Evolutionary conservation across 768 basidiomycete genomes (phyloP).

Genomic region (Porpolomopsis calyptriformis): DNA sequence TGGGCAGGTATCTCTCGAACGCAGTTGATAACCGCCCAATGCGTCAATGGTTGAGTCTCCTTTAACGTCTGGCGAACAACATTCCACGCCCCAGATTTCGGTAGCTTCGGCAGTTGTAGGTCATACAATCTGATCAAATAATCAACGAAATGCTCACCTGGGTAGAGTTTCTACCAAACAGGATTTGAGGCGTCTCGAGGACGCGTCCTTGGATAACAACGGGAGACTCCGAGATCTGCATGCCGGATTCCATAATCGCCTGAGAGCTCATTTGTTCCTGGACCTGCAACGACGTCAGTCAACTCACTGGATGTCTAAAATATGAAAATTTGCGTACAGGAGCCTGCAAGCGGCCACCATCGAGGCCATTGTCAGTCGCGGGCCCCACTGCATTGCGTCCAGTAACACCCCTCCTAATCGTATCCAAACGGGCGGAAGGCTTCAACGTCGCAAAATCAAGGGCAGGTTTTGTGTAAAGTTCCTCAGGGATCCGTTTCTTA

Average conservation of each 20-base stretch:
- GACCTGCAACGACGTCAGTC: constrained; percentile 4
- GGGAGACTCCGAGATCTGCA: constrained; percentile 11
- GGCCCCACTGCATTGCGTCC: neutral
- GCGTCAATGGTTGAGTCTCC: constrained; percentile 8
- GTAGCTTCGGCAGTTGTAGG: constrained; percentile 11
- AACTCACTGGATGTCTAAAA: neutral
- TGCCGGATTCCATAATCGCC: constrained; percentile 9
- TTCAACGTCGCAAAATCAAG: constrained; percentile 39
- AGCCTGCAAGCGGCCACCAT: constrained; percentile 1
- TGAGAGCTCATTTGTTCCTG: constrained; percentile 10
- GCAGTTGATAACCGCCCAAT: constrained; percentile 16
- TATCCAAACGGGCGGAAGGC: constrained; percentile 30
- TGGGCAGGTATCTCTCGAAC: neutral
- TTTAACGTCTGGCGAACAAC: constrained; percentile 14
- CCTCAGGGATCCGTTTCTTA: constrained; percentile 32
- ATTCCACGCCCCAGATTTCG: constrained; percentile 21
- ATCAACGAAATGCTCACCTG: neutral
- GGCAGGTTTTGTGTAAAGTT: constrained; percentile 24
- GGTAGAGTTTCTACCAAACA: constrained; percentile 4
- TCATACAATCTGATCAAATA: neutral
- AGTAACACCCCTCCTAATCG: constrained; percentile 25
- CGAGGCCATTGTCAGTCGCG: neutral
- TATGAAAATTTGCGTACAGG: constrained; percentile 5
- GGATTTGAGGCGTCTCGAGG: constrained; percentile 11
- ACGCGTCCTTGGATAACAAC: constrained; percentile 10